Evolutionary conservation across 805 yeast genomes (phyloP).

Genomic region (Candida awuae): DNA sequence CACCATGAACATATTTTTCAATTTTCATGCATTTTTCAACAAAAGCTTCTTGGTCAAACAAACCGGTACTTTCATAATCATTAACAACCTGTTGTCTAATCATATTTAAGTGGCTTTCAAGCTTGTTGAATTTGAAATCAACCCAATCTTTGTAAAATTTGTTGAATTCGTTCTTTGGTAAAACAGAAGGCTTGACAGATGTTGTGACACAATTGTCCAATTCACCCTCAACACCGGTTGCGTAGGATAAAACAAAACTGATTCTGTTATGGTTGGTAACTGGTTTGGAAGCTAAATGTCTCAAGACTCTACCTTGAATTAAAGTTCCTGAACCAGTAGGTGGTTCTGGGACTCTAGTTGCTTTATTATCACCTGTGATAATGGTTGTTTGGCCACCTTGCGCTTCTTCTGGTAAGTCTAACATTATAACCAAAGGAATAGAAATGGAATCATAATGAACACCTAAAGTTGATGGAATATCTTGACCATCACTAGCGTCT

Average conservation of each 20-base stretch:
- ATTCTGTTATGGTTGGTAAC: conserved; percentile 29
- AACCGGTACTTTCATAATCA: conserved; percentile 15
- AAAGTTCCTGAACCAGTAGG: conserved; percentile 38
- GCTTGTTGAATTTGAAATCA: conserved; percentile 25
- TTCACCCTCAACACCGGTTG: conserved; percentile 21
- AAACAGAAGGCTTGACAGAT: conserved; percentile 27
- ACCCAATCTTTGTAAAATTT: conserved; percentile 30
- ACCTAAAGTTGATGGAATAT: conserved; percentile 38
- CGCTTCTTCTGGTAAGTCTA: conserved; percentile 38
- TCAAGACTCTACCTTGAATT: conserved; percentile 39
- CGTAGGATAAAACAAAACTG: conserved; percentile 25
- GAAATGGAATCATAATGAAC: conserved; percentile 42
- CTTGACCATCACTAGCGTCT: conserved; percentile 24
- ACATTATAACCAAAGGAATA: conserved; percentile 42
- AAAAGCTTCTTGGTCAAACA: conserved; percentile 25
- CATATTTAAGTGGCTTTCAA: conserved; percentile 21
- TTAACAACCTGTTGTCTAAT: conserved; percentile 18
- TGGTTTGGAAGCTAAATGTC: conserved; percentile 42
- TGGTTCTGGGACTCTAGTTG: conserved; percentile 32
- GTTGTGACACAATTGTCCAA: conserved; percentile 28
- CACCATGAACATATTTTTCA: conserved; percentile 23
- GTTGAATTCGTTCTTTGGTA: conserved; percentile 27
- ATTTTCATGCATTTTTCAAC: conserved; percentile 24
- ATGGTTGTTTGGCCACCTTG: conserved; percentile 46
- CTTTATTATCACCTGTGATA: conserved; percentile 33